Evolutionary conservation across 2,329 filamentous ascomycete genomes (phyloP), one percentile per base, ranked within the genome.

Genomic region (Tricladium varicosporioides): DNA sequence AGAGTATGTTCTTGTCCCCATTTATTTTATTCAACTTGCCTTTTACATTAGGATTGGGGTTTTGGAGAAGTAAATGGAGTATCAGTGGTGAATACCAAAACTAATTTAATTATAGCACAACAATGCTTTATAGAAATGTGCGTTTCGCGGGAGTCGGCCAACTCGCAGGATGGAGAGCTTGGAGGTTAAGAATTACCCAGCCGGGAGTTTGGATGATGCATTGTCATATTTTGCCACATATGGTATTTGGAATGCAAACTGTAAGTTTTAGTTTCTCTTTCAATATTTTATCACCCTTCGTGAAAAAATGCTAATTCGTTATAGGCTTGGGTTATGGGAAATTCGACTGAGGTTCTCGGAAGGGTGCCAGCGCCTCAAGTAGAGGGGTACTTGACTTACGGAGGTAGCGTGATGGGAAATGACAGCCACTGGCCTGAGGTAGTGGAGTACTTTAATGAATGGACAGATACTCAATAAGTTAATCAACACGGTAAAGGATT

Each of bases 181-280:
- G 78, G 79, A 70, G 80, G 31, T 57, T 82, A 0, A 66, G 74
- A 9, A 75, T 82, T 9, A 72, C 70, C 8, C 70, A 78, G 55
- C 69, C 78, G 0, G 79, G 78, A 0, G 75, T 75, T 8, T 80
- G 75, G 76, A 77, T 80, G 76, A 64, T 79, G 33, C 78, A 80
- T 68, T 79, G 77, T 54, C 77, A 80, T 66, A 74, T 76, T 46
- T 60, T 79, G 60, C 73, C 75, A 63, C 78, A 80, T 65, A 78
- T 78, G 75, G 63, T 77, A 7, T 77, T 78, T 76, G 74, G 71
- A 2, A 71, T 72, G 69, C 67, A 71, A 56, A 68, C 64, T 1
- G 68, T 75, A 10, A n/a, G n/a, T n/a, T n/a, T n/a, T n/a, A n/a
- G n/a, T n/a, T n/a, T n/a, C n/a, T n/a, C n/a, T n/a, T n/a, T n/a